Evolutionary conservation across 140 eudicot genomes (phyloP).

Genomic region (Anethum foeniculum): DNA sequence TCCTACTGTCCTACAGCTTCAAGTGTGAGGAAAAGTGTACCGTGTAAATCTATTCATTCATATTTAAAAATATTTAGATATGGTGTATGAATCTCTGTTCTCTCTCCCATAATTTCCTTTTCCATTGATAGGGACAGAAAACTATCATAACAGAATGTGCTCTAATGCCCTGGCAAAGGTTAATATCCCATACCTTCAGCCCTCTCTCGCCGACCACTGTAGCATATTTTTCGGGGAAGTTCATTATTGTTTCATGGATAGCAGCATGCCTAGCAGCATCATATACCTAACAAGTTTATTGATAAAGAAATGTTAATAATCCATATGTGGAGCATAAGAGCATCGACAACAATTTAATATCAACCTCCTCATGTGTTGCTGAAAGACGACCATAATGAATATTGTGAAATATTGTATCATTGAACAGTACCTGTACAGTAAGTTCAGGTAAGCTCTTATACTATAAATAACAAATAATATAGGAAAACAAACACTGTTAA

Average conservation of each 20-base stretch:
- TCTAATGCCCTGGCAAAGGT: background rate
- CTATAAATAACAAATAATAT: background rate
- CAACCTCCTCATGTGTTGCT: conserved; percentile 80
- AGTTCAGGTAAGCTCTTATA: conserved; percentile 17
- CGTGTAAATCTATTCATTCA: background rate
- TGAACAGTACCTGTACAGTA: conserved; percentile 74
- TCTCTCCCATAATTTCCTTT: background rate
- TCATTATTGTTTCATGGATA: conserved; percentile 93
- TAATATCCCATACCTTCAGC: conserved; percentile 51
- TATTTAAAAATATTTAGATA: background rate
- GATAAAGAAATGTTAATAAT: conserved; percentile 5
- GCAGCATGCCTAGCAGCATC: conserved; percentile 86
- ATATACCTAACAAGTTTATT: conserved; percentile 42
- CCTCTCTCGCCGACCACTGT: conserved; percentile 98
- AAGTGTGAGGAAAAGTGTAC: conserved; percentile 1
- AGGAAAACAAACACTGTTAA: background rate
- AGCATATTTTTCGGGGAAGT: conserved; percentile 78
- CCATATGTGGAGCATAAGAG: background rate
- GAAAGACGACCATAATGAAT: conserved; percentile 88
- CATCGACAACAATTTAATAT: background rate
- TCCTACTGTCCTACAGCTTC: background rate
- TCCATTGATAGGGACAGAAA: background rate
- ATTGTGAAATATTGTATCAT: conserved; percentile 91
- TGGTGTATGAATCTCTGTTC: background rate
- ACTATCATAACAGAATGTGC: background rate